These are phyloP conservation scores for Alternaria sp. DNA, from an alignment of 2,329 filamentous ascomycete species.

Conservation along the genomic window DNA sequence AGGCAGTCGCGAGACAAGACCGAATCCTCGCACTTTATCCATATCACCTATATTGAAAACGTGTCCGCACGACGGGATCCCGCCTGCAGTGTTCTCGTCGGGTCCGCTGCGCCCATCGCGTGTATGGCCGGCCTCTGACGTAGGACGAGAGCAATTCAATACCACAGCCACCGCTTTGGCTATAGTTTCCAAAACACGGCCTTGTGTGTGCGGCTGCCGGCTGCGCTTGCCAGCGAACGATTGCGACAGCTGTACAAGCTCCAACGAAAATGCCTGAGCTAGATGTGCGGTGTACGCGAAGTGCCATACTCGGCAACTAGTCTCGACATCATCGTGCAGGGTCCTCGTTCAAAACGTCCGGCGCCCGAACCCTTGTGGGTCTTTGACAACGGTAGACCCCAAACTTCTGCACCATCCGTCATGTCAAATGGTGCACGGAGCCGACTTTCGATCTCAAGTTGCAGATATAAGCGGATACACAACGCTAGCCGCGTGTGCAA, in stretches of 20 bases:
- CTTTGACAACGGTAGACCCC: constrained; percentile 20
- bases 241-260: constrained; percentile 1
- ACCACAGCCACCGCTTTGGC: constrained; percentile 11
- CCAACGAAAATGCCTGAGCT: neutral
- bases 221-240: constrained; percentile 15
- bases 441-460: constrained; percentile 10
- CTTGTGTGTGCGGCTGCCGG: constrained; percentile 2
- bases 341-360: constrained; percentile 12
- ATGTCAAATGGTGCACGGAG: constrained; percentile 25
- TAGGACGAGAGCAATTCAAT: constrained; percentile 20
- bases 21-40: constrained; percentile 12
- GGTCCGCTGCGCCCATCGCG: constrained; percentile 6
- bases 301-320: constrained; percentile 12
- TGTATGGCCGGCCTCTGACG: constrained; percentile 31
- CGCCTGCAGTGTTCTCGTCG: constrained; percentile 4
- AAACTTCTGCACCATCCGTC: constrained; percentile 26
- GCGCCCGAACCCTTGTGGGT: constrained; percentile 23
- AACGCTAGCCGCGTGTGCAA: constrained; percentile 29
- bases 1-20: constrained; percentile 12
- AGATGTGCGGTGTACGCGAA: constrained; percentile 11
- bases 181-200: constrained; percentile 6
- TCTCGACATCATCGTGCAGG: constrained; percentile 32
- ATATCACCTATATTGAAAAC: constrained; percentile 25
- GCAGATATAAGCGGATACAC: constrained; percentile 14
- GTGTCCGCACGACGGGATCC: constrained; percentile 18